Percentiles rank a stretch among this genome's conserved stretches.
Conservation (phyloP, 305 asterid species). For the Fraxinus latifolia region DNA sequence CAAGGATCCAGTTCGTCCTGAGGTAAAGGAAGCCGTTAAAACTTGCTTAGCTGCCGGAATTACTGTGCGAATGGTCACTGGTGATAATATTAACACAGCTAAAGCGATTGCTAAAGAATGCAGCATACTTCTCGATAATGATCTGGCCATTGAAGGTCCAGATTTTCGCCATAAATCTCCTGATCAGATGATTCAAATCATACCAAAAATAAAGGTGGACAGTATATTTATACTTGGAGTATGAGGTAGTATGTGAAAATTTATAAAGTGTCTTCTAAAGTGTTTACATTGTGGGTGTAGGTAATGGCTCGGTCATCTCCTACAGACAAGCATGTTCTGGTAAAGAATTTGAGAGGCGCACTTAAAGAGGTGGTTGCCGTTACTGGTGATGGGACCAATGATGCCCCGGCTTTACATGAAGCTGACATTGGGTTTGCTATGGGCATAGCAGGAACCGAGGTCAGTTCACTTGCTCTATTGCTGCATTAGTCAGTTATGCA, state of each 20-base stretch:
- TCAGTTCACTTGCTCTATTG: constrained; percentile 26
- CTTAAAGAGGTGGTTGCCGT: constrained; percentile 88
- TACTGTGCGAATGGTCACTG: constrained; percentile 88
- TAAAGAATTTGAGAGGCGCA: constrained; percentile 58
- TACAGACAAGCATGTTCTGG: constrained; percentile 77
- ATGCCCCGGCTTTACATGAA: constrained; percentile 97
- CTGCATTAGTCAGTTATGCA: neutral
- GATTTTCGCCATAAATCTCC: constrained; percentile 59
- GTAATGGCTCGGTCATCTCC: constrained; percentile 99
- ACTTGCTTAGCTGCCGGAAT: constrained; percentile 88
- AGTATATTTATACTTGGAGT: neutral
- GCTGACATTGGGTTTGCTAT: constrained; percentile 97
- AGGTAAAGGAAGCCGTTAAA: constrained; percentile 82
- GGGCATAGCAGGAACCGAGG: constrained; percentile 99
- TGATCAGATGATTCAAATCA: constrained; percentile 57
- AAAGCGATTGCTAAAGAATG: constrained; percentile 94
- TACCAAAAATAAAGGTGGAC: constrained; percentile 77
- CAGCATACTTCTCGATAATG: constrained; percentile 67
- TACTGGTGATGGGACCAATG: constrained; percentile 97
- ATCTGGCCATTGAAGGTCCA: constrained; percentile 81
- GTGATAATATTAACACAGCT: constrained; percentile 91
- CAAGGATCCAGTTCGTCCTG: constrained; percentile 93
- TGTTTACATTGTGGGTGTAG: constrained; percentile 36
- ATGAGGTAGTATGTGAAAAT: neutral
- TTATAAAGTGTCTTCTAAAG: constrained; percentile 7